phyloP scores from a whole-genome alignment of 345 rosid genomes.

The Microcos paniculata region DNA sequence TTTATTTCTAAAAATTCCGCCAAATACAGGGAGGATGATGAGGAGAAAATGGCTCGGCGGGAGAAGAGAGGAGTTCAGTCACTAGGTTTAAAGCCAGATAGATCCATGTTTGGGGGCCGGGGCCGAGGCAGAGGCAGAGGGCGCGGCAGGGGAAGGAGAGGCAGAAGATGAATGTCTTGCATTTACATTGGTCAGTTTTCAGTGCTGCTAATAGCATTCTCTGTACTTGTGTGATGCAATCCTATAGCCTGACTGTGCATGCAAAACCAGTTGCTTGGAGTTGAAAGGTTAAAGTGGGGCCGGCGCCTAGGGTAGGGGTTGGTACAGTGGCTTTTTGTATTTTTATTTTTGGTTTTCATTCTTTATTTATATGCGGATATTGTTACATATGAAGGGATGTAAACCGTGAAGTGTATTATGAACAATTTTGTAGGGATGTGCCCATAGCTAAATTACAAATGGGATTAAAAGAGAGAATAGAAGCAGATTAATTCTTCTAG shows the following conservation, averaged over 20 bases:
- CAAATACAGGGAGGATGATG: constrained; percentile 60
- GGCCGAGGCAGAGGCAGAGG: constrained; percentile 51
- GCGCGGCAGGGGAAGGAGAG: constrained; percentile 39
- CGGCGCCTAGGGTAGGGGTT: not conserved
- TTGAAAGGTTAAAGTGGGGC: not conserved
- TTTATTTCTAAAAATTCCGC: constrained; percentile 60
- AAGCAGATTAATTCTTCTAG: too few relatives aligned
- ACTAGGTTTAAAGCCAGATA: constrained; percentile 56
- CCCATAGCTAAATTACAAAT: too few relatives aligned
- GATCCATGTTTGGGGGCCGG: constrained; percentile 45
- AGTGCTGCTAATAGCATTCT: not conserved
- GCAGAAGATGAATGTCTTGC: constrained; percentile 19
- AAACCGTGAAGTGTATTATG: too few relatives aligned
- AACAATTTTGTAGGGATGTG: too few relatives aligned
- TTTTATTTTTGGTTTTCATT: too few relatives aligned
- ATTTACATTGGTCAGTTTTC: not conserved
- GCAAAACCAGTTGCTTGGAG: not conserved
- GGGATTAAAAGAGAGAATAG: too few relatives aligned
- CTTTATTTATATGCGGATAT: too few relatives aligned
- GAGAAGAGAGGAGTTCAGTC: constrained; percentile 82
- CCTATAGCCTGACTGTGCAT: not conserved
- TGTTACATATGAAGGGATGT: too few relatives aligned
- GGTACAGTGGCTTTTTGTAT: too few relatives aligned
- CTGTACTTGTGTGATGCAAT: too few relatives aligned
- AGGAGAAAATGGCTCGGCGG: constrained; percentile 35